Conservation (phyloP, 108 stramenopile genomes). For the Pseudonitzschia delicatissima region DNA sequence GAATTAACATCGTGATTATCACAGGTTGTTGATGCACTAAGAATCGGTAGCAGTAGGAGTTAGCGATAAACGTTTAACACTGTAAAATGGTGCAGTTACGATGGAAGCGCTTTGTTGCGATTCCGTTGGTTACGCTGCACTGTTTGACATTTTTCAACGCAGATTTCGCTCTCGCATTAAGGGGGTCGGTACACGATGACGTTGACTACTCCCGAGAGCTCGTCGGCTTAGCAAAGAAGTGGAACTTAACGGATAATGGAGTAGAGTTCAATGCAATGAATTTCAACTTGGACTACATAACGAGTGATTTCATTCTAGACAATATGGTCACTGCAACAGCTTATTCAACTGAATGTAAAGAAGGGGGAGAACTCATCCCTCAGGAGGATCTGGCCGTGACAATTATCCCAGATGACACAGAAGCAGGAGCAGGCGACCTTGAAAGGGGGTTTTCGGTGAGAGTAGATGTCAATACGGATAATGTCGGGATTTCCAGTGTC, state of each 20-base stretch:
- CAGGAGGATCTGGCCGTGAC: constrained; percentile 39
- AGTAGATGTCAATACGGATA: background rate
- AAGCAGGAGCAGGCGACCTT: constrained; percentile 27
- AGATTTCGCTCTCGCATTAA: too few relatives aligned
- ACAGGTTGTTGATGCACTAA: too few relatives aligned
- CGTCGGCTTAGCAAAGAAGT: background rate
- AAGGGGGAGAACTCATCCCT: constrained; percentile 7
- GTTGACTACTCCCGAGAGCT: background rate
- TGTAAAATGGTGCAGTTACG: too few relatives aligned
- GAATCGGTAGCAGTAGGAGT: too few relatives aligned
- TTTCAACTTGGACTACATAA: background rate
- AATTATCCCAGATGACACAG: constrained; percentile 52
- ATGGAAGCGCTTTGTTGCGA: too few relatives aligned
- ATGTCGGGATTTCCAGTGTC: background rate
- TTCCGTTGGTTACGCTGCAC: too few relatives aligned
- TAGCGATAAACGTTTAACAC: too few relatives aligned
- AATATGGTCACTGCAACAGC: background rate
- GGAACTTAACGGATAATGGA: background rate
- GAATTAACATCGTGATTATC: too few relatives aligned
- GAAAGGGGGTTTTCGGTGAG: background rate
- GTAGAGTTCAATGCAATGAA: background rate
- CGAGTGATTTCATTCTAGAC: constrained; percentile 3
- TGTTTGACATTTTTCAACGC: too few relatives aligned
- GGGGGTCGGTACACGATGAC: too few relatives aligned
- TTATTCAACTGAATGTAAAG: constrained; percentile 1